Base-by-base conservation (phyloP, 129 eudicot species). In the Glebionis coronaria region DNA sequence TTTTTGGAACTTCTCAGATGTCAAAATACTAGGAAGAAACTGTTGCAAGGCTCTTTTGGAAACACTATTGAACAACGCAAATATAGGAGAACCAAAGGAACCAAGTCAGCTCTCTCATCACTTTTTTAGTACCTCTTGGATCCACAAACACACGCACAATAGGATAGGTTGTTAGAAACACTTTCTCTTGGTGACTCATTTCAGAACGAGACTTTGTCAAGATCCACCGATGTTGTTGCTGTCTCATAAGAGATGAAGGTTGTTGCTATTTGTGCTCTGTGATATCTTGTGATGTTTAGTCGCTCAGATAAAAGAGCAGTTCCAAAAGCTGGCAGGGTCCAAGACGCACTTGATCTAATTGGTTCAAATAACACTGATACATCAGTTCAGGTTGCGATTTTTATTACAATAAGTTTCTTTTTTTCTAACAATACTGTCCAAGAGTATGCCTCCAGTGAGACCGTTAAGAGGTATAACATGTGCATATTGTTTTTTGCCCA, bases 221-320 rank as follows among this genome's bases (percentile, higher is more conserved):
- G 97, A 57, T 71, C 83, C 54, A 73, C 93, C 13, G 99, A 94
- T 80, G 97, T 97, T 73, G 99, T 87, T 75, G 83, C 97, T 8
- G 97, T 97, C 13, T 94, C 99, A 1, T 97, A 94, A 78, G 99
- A 94, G 71, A 89, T 94, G 97, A 94, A 94, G 78, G 99, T 94
- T 12, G 99, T 94, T 12, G 97, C 99, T 51, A 87, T 94, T 45
- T 94, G 99, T 74, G 90, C 99, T 23, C 72, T 94, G 60, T 97
- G 89, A 78, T 89, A 94, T 76, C 99, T 94, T 75, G 99, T 94
- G 16, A 94, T 89, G 95, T 84, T 83, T 76, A 94, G 97, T 80
- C 82, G 95, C 40, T 84, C 95, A 12, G 89, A 94, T 64, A 94
- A 94, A 65, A 84, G 99, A 73, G 99, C 99, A 0, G 99, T 94